A percentile compares a stretch with the other conserved stretches of the same genome.
Evolutionary conservation across 2,329 filamentous ascomycete species (phyloP).

Genomic region (Leptographium radiaticola): DNA sequence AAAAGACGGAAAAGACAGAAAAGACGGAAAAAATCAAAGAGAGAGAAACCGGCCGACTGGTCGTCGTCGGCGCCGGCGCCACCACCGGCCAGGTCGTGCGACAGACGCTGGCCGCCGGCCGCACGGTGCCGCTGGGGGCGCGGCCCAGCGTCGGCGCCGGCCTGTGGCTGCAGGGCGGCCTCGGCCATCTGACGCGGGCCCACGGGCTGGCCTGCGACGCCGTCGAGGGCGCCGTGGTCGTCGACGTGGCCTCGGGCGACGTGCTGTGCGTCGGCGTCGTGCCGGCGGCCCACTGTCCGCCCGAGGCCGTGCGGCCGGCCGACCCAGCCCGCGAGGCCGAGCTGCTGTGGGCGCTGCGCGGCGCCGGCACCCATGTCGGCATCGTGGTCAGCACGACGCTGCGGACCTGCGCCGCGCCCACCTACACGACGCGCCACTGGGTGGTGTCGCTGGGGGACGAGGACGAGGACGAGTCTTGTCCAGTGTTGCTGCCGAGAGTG

Average conservation of each 20-base stretch:
- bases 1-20: too few relatives aligned
- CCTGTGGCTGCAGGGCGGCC: slow-evolving; percentile 31
- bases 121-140: slow-evolving; percentile 46
- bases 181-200: slow-evolving; percentile 42
- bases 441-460: slow-evolving; percentile 19
- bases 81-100: slow-evolving; percentile 40
- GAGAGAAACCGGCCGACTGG: too few relatives aligned
- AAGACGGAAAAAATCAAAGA: too few relatives aligned
- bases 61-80: slow-evolving; percentile 43
- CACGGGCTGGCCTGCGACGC: slow-evolving; percentile 46
- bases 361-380: slow-evolving; percentile 29
- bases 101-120: slow-evolving; percentile 28
- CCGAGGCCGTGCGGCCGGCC: slow-evolving; percentile 25
- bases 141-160: slow-evolving; percentile 46
- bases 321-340: slow-evolving; percentile 1
- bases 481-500: too few relatives aligned
- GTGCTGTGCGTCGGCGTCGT: slow-evolving; percentile 39
- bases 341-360: slow-evolving; percentile 27
- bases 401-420: slow-evolving; percentile 18
- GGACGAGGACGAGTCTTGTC: slow-evolving; percentile 19
- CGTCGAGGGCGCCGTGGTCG: slow-evolving; percentile 46
- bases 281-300: slow-evolving; percentile 29
- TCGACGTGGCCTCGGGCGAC: slow-evolving; percentile 32
- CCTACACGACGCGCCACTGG: slow-evolving; percentile 28
- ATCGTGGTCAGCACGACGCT: slow-evolving; percentile 25